Conservation (phyloP, 352 stramenopile genomes). For the Phytophthora pisi region DNA sequence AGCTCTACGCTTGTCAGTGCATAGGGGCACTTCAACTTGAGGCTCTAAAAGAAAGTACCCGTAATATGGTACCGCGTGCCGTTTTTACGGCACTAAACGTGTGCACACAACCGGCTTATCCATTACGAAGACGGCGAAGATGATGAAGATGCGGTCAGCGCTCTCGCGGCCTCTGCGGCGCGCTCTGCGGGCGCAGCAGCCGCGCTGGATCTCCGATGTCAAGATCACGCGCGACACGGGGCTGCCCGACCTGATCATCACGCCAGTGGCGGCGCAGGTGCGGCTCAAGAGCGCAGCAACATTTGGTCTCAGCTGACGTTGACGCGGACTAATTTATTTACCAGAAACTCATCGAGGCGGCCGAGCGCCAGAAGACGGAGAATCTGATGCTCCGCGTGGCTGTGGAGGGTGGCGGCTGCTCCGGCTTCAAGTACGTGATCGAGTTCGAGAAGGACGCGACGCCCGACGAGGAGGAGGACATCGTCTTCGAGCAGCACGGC, state of each 20-base stretch:
- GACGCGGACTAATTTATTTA: slow-evolving; percentile 7
- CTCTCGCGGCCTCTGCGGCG: slow-evolving; percentile 29
- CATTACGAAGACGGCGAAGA: slow-evolving; percentile 2
- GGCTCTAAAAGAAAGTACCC: too few relatives aligned
- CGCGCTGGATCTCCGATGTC: slow-evolving; percentile 43
- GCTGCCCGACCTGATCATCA: slow-evolving; percentile 76
- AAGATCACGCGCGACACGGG: slow-evolving; percentile 46
- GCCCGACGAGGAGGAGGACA: slow-evolving; percentile 56
- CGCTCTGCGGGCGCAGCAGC: slow-evolving; percentile 14
- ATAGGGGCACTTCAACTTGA: too few relatives aligned
- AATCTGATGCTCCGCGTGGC: slow-evolving; percentile 85
- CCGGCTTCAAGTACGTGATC: slow-evolving; percentile 94
- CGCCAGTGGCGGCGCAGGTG: slow-evolving; percentile 61
- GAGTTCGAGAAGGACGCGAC: slow-evolving; percentile 76
- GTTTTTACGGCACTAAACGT: too few relatives aligned
- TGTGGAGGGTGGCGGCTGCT: slow-evolving; percentile 93
- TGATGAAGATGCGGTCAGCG: slow-evolving; percentile 32
- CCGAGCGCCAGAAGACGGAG: slow-evolving; percentile 56
- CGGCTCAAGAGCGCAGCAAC: background rate
- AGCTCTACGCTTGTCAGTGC: too few relatives aligned
- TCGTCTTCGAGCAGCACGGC: slow-evolving; percentile 90
- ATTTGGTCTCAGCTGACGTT: background rate
- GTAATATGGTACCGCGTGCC: too few relatives aligned
- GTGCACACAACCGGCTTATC: too few relatives aligned
- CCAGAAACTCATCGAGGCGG: slow-evolving; percentile 66